Base-by-base conservation (phyloP, 768 basidiomycete species). In the Calocybe gangraenosa region DNA sequence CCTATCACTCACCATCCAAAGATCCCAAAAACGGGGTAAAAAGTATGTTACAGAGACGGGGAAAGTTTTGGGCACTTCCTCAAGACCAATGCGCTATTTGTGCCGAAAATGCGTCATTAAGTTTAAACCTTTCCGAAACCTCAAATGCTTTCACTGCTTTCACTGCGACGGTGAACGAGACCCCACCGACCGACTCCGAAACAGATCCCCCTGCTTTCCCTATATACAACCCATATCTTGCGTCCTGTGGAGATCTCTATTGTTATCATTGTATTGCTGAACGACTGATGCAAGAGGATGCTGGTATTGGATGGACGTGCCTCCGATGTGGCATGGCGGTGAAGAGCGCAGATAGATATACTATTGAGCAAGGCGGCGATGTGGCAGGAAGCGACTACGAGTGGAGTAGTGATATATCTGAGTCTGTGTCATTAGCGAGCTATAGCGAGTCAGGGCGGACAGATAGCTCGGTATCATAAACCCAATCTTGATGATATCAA, bases 211-310 rank as follows among this genome's bases (percentile, higher is more conserved):
- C 81, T 3, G 53, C 73, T 23, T 70, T 81, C 56, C 86, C 90
- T 2, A 79, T 95, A 50, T 74, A 85, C 57, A 85, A 81, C 35
- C 84, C 94, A 0, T 97, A 95, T 59, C 66, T 85, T 40, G 82
- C 92, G 25, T 82, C 84, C 22, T 93, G 89, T 50, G 84, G 81
- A 6, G 92, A 96, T 59, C 62, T 78, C 11, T 99, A 94, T 66
- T 98, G 96, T 65, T 99, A 97, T 63, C 84, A 86, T 55, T 99
- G 96, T 65, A 73, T 98, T 33, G 78, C 90, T 11, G 87, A 89
- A 58, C 81, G 82, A 49, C 78, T 97, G 69, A 74, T 90, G 57
- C 81, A 76, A 28, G 75, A 76, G 18, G 75, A 73, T 41, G 71
- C 74, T 14, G 65, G 74, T 25, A 58, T 66, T 40, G 73, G 74